phyloP scores from a whole-genome alignment of 164 flowering plant genomes.

The Aristolochia fimbriata region DNA sequence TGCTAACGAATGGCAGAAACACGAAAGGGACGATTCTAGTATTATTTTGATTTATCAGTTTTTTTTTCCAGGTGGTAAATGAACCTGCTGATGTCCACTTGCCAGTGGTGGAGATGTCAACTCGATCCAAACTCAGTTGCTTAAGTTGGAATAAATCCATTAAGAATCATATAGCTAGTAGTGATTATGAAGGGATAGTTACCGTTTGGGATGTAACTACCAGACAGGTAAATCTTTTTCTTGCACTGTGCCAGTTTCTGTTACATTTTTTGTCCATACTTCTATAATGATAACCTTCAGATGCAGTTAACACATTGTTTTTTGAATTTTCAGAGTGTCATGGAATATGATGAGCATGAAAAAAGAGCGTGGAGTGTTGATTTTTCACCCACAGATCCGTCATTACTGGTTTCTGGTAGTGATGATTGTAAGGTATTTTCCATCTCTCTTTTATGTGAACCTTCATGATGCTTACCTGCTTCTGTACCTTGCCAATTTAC shows the following conservation, averaged over 20 bases:
- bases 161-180: slow-evolving; percentile 81
- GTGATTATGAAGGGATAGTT: slow-evolving; percentile 94
- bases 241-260: too few relatives aligned
- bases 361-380: slow-evolving; percentile 99
- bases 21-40: neutral
- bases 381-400: slow-evolving; percentile 86
- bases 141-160: slow-evolving; percentile 90
- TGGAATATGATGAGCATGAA: slow-evolving; percentile 99
- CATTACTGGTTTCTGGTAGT: slow-evolving; percentile 93
- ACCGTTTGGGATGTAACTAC: slow-evolving; percentile 97
- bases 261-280: too few relatives aligned
- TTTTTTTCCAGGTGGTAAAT: slow-evolving; percentile 65
- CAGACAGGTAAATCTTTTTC: slow-evolving; percentile 46
- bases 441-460: too few relatives aligned
- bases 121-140: slow-evolving; percentile 92
- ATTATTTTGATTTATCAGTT: neutral
- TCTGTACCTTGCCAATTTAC: too few relatives aligned
- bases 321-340: slow-evolving; percentile 52
- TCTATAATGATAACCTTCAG: too few relatives aligned
- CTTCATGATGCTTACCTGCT: too few relatives aligned
- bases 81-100: slow-evolving; percentile 76
- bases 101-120: slow-evolving; percentile 89
- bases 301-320: neutral
- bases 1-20: neutral
- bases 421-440: slow-evolving; percentile 87